Evolutionary conservation across 2,329 filamentous ascomycete species (phyloP).

Genomic region (Fusarium sp.): DNA sequence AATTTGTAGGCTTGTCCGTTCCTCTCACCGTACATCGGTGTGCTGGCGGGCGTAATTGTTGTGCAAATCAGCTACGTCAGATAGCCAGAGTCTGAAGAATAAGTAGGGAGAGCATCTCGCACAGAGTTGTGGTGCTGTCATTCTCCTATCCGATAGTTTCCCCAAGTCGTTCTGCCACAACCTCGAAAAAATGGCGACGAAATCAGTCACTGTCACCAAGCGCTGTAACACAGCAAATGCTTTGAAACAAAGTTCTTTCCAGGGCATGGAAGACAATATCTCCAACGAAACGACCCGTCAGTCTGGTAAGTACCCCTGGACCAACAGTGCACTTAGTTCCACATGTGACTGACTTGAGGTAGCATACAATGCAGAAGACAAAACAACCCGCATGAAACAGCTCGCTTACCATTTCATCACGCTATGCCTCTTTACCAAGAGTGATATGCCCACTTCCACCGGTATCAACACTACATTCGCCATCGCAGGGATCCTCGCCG

Average conservation of each 20-base stretch:
- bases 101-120: slow-evolving; percentile 25
- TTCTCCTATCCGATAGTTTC: background rate
- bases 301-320: slow-evolving; percentile 33
- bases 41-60: background rate
- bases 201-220: slow-evolving; percentile 20
- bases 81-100: slow-evolving; percentile 1
- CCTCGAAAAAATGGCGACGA: slow-evolving; percentile 14
- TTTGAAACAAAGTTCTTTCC: slow-evolving; percentile 8
- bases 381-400: slow-evolving; percentile 9
- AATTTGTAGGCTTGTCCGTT: slow-evolving; percentile 7
- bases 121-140: background rate
- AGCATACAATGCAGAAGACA: slow-evolving; percentile 21
- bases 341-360: slow-evolving; percentile 28
- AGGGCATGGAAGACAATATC: background rate
- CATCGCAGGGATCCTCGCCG: slow-evolving; percentile 35
- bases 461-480: slow-evolving; percentile 41
- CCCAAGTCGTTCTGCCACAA: background rate
- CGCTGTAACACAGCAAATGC: slow-evolving; percentile 6
- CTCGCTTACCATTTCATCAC: slow-evolving; percentile 38
- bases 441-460: slow-evolving; percentile 40
- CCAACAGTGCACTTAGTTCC: slow-evolving; percentile 7
- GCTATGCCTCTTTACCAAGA: slow-evolving; percentile 42
- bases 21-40: background rate
- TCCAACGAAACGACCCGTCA: slow-evolving; percentile 17
- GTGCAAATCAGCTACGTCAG: background rate